A percentile compares a stretch with the other conserved stretches of the same genome.
Conservation (phyloP, 148 eudicot species). For the Suaeda aralocaspica region DNA sequence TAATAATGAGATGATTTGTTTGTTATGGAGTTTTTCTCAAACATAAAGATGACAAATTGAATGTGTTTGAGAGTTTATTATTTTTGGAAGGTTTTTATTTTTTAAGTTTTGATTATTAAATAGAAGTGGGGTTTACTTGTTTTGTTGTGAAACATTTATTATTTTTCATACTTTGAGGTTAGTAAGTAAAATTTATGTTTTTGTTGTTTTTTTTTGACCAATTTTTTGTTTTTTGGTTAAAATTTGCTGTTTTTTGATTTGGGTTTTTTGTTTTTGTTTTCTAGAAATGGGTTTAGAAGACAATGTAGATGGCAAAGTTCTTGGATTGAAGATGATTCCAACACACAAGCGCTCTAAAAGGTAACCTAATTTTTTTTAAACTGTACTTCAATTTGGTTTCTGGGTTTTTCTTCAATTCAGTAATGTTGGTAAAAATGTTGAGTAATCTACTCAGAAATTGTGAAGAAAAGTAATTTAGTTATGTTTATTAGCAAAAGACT, state of each 20-base stretch:
- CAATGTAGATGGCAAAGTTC: conserved; percentile 33
- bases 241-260: conserved; percentile 8
- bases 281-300: conserved; percentile 51
- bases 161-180: conserved; percentile 10
- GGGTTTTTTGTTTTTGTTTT: background rate
- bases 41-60: conserved; percentile 34
- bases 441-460: conserved; percentile 13
- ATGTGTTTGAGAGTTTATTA: conserved; percentile 23
- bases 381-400: background rate
- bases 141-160: conserved; percentile 23
- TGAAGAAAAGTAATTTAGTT: conserved; percentile 14
- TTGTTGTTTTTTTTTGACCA: conserved; percentile 6
- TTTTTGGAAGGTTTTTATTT: conserved; percentile 21
- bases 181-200: background rate
- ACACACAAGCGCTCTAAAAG: conserved; percentile 69
- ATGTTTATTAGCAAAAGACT: background rate
- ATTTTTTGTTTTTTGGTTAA: background rate
- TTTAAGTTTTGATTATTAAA: conserved; percentile 23
- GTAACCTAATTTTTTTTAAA: conserved; percentile 23
- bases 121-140: background rate
- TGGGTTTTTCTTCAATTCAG: conserved; percentile 16
- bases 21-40: conserved; percentile 20
- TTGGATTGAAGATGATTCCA: conserved; percentile 34
- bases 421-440: conserved; percentile 19
- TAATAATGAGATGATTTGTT: background rate